These are phyloP conservation scores for Euphorbia tirucalli DNA, from an alignment of 345 rosid species.

Conservation along the genomic window DNA sequence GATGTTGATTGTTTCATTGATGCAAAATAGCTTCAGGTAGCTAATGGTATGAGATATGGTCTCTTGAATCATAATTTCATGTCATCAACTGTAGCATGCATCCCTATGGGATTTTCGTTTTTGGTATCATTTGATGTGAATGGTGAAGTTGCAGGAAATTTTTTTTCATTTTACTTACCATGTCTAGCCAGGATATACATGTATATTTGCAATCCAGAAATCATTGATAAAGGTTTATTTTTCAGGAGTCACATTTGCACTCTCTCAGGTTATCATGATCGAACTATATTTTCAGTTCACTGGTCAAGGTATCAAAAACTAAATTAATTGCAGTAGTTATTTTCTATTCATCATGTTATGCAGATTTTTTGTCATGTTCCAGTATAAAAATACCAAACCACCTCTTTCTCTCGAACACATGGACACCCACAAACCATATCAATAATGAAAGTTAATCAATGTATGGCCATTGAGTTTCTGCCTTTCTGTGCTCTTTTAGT, in stretches of 20 bases:
- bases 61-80: background rate
- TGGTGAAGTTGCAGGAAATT: too few species aligned
- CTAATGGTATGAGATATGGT: background rate
- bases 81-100: too few species aligned
- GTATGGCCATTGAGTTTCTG: background rate
- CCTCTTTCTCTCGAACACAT: background rate
- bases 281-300: conserved; percentile 87
- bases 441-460: background rate
- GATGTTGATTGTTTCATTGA: too few species aligned
- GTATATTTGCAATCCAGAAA: background rate
- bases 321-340: background rate
- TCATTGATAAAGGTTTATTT: conserved; percentile 18
- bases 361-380: background rate
- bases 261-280: conserved; percentile 90
- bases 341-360: background rate
- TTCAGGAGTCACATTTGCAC: conserved; percentile 80
- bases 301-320: conserved; percentile 78
- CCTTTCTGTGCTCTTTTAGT: background rate
- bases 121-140: too few species aligned
- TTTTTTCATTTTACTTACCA: too few species aligned
- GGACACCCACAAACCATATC: background rate
- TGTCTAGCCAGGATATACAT: too few species aligned
- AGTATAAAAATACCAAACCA: background rate
- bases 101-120: too few species aligned
- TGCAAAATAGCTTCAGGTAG: background rate